A percentile compares a stretch with the other conserved stretches of the same genome.
phyloP scores from a whole-genome alignment of 306 rosid genomes.

The Corylus avellana region DNA sequence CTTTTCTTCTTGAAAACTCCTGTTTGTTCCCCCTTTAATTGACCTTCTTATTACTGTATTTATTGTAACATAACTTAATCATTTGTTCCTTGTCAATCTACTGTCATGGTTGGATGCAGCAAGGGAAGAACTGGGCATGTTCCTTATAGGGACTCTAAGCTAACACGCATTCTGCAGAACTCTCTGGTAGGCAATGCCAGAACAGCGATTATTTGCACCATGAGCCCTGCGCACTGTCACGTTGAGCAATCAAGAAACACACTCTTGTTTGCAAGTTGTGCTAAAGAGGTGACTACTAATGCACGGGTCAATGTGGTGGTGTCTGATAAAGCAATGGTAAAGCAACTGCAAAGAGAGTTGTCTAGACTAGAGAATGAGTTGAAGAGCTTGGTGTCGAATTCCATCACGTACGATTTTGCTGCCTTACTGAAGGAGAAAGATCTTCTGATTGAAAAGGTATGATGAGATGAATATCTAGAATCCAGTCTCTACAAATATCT shows the following conservation, averaged over 20 bases:
- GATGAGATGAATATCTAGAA: slow-evolving; percentile 16
- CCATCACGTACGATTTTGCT: slow-evolving; percentile 34
- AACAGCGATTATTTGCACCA: slow-evolving; percentile 89
- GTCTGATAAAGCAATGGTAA: slow-evolving; percentile 86
- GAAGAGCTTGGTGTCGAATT: slow-evolving; percentile 46
- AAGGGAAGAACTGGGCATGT: slow-evolving; percentile 76
- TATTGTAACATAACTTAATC: background rate
- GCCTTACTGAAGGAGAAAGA: slow-evolving; percentile 72
- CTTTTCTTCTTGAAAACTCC: background rate
- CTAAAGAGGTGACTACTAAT: slow-evolving; percentile 83
- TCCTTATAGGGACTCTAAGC: slow-evolving; percentile 88
- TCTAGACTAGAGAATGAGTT: slow-evolving; percentile 68
- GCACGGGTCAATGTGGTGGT: slow-evolving; percentile 73
- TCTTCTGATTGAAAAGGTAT: slow-evolving; percentile 72
- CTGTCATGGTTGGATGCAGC: slow-evolving; percentile 52
- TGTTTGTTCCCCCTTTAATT: background rate
- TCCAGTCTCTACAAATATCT: background rate
- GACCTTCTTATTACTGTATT: slow-evolving; percentile 6
- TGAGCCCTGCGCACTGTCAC: slow-evolving; percentile 82
- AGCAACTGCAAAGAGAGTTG: slow-evolving; percentile 72
- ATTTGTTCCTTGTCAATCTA: background rate
- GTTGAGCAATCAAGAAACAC: slow-evolving; percentile 90
- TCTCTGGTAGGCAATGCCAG: slow-evolving; percentile 94
- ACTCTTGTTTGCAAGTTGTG: slow-evolving; percentile 79
- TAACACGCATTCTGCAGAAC: slow-evolving; percentile 89